Conservation (phyloP, 352 stramenopile species). For the Globisporangium polare region DNA sequence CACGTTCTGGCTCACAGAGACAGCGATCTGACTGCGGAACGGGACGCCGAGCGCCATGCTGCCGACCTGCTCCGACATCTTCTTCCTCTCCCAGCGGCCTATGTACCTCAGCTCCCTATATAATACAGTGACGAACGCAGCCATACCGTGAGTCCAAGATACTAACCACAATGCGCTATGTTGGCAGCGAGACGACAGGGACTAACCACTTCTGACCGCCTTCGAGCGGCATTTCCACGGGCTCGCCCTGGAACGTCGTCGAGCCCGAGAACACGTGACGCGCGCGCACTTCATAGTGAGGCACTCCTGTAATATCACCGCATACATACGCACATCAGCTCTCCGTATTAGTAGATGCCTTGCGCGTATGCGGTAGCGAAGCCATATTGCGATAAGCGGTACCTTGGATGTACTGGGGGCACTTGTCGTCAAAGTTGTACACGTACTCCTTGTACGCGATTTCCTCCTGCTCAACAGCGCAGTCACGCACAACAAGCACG, state of each 20-base stretch:
- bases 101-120: slow-evolving; percentile 79
- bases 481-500: neutral
- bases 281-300: slow-evolving; percentile 79
- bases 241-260: slow-evolving; percentile 74
- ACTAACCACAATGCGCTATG: neutral
- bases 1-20: slow-evolving; percentile 82
- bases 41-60: slow-evolving; percentile 58
- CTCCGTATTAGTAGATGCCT: neutral
- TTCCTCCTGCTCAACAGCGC: slow-evolving; percentile 41
- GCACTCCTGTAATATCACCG: slow-evolving; percentile 36
- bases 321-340: neutral
- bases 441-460: slow-evolving; percentile 89
- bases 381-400: neutral
- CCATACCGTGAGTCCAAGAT: neutral
- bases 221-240: slow-evolving; percentile 69
- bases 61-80: slow-evolving; percentile 75
- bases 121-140: neutral
- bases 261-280: slow-evolving; percentile 80
- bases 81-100: slow-evolving; percentile 83
- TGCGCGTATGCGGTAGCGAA: neutral
- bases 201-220: slow-evolving; percentile 77
- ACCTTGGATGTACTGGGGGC: slow-evolving; percentile 82
- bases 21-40: slow-evolving; percentile 79
- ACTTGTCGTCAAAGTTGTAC: slow-evolving; percentile 88
- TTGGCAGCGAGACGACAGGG: neutral